Evolutionary conservation across 805 yeast genomes (phyloP).

Genomic region (Ogataea thermomethanolica): DNA sequence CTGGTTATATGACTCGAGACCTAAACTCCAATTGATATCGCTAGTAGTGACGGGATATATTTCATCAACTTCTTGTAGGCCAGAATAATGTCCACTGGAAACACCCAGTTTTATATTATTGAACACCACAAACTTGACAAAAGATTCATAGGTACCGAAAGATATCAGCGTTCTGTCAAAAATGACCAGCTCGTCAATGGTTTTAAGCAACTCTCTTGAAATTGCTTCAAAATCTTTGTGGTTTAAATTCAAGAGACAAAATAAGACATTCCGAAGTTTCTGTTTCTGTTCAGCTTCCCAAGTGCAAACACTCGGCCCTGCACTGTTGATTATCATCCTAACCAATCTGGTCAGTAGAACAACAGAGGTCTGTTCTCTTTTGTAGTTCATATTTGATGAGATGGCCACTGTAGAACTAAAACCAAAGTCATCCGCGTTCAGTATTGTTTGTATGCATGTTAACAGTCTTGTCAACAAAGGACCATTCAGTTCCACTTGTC

Average conservation of each 20-base stretch:
- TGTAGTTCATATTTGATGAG: slow-evolving; percentile 48
- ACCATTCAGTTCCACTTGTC: slow-evolving; percentile 27
- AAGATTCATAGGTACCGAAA: slow-evolving; percentile 26
- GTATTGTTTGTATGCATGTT: slow-evolving; percentile 36
- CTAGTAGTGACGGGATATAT: slow-evolving; percentile 33
- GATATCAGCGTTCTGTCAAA: slow-evolving; percentile 41
- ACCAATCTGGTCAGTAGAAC: slow-evolving; percentile 42
- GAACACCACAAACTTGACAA: slow-evolving; percentile 31
- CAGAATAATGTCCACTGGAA: slow-evolving; percentile 23
- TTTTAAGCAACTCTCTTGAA: slow-evolving; percentile 37
- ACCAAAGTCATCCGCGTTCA: slow-evolving; percentile 49
- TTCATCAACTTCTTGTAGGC: slow-evolving; percentile 21
- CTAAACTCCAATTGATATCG: slow-evolving; percentile 24
- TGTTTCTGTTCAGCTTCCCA: slow-evolving; percentile 30
- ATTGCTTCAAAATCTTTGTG: slow-evolving; percentile 33
- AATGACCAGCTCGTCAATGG: slow-evolving; percentile 44
- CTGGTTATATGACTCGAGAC: slow-evolving; percentile 31
- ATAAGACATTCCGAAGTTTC: slow-evolving; percentile 36
- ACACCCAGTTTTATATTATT: slow-evolving; percentile 36
- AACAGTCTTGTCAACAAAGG: slow-evolving; percentile 43
- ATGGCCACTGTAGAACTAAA: slow-evolving; percentile 40
- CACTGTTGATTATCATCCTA: slow-evolving; percentile 42
- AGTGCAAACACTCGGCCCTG: slow-evolving; percentile 54
- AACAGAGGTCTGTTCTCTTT: slow-evolving; percentile 40
- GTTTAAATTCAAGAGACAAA: slow-evolving; percentile 36